Base-by-base conservation (phyloP, 345 rosid species). In the Populus alba region DNA sequence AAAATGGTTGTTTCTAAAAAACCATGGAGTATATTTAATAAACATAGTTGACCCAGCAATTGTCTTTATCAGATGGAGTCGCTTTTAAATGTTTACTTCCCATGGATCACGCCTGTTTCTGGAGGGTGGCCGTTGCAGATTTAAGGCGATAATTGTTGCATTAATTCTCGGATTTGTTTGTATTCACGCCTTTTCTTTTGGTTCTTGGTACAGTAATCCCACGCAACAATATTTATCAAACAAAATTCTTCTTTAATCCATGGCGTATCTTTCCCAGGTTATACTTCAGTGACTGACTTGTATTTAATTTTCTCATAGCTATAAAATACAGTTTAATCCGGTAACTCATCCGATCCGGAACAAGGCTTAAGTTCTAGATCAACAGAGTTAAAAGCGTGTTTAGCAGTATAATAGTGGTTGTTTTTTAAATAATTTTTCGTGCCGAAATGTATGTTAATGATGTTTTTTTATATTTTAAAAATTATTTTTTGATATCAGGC, bases 71-170 rank as follows among this genome's bases (percentile, higher is more conserved):
- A 43, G 55, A 72, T 39, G 1, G 43, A 66, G 43, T 8, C 41
- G 35, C 51, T 15, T 47, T 15, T 12, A 41, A 2, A 45, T 45
- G 62, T 23, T 10, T 6, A 25, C 66, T 68, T 15, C 8, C 73
- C 72, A 51, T 25, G 2, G 39, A 47, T 75, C 71, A 29, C 81
- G 76, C 33, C 2, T 1, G 65, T 51, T 65, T 45, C 22, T 2
- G 0, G 8, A 1, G 39, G 38, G 8, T 4, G 51, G 51, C 63
- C 47, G 38, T 69, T 45, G 35, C 70, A 51, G 43, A 80, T 25
- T 80, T 70, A 66, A 80, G 83, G 72, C 83, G 76, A 49, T 51
- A 49, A 75, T 75, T 53, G 62, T 37, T 80, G 27, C 70, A 12
- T 31, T 62, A 17, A 66, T 66, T 33, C 22, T 29, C 11, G 20